Percentiles rank a stretch among this genome's conserved stretches.
These are phyloP conservation scores for Acanthamoeba sp. DNA, from an alignment of 208 protist genomes.

Conservation along the genomic window DNA sequence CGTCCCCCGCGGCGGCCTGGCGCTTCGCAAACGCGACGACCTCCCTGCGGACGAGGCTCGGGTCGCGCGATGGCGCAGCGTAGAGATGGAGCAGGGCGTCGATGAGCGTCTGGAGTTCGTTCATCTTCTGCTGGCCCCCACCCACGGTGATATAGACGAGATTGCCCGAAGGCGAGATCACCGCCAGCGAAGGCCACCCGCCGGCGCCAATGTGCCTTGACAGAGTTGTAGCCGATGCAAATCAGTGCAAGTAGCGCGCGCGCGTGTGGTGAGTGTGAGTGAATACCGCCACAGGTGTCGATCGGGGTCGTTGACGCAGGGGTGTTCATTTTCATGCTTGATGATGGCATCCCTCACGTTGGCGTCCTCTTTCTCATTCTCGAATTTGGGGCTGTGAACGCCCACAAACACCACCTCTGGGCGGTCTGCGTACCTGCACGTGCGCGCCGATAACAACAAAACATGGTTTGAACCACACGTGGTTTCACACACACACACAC, in stretches of 20 bases:
- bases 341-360: constrained; percentile 4
- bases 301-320: constrained; percentile 1
- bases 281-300: not conserved
- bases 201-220: not conserved
- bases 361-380: constrained; percentile 5
- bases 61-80: not conserved
- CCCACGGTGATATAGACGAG: not conserved
- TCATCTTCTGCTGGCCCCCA: not conserved
- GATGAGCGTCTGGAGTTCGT: not conserved
- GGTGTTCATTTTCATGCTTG: not conserved
- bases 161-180: not conserved
- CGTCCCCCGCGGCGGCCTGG: not conserved
- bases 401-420: not conserved
- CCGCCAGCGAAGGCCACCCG: not conserved
- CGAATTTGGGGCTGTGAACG: not conserved
- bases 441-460: too few relatives aligned
- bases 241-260: not conserved
- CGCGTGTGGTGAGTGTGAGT: not conserved
- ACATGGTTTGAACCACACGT: too few relatives aligned
- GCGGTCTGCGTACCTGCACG: not conserved
- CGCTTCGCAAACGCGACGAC: not conserved
- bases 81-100: not conserved
- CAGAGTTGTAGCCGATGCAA: too few relatives aligned
- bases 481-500: too few relatives aligned
- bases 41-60: not conserved